These are phyloP conservation scores for cucumber (Cucumis sativus) DNA, from an alignment of 306 rosid species.

Conservation along the genomic window Cucumber_9930_V3 NC_026656.2:10225501-10226000, in stretches of 20 bases:
- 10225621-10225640: neutral
- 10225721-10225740: neutral
- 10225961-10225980: slow-evolving; percentile 97
- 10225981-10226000: slow-evolving; percentile 89
- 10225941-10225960: slow-evolving; percentile 91
- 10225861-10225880: neutral
- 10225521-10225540: slow-evolving; percentile 87
- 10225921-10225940: slow-evolving; percentile 90
- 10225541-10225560: slow-evolving; percentile 94
- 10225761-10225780: neutral
- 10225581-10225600: slow-evolving; percentile 45
- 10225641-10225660: neutral
- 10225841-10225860: neutral
- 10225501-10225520: slow-evolving; percentile 99
- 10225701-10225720: no score
- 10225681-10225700: neutral
- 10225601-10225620: neutral
- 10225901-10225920: slow-evolving; percentile 89
- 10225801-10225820: neutral
- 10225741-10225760: neutral
- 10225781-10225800: neutral
- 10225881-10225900: slow-evolving; percentile 10
- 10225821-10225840: neutral
- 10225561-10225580: slow-evolving; percentile 86
- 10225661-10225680: neutral